Base-by-base conservation (phyloP, 148 eudicot species). In the Rhododendron mucronatum region DNA sequence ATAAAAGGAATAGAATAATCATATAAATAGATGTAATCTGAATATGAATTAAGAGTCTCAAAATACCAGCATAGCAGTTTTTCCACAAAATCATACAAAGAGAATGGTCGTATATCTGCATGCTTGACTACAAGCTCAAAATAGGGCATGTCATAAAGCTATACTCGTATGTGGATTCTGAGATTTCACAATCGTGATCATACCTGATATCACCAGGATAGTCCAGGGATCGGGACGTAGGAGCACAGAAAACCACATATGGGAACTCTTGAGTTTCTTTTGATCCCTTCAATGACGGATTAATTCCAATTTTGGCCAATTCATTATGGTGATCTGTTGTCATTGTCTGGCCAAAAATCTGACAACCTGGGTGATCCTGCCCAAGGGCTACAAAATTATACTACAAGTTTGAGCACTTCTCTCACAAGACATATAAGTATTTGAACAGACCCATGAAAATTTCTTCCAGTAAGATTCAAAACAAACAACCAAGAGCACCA, bases 201-300 rank as follows among this genome's bases (percentile, higher is more conserved):
- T 78, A 95, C 98, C 92, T 94, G 57, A 96, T 87, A 86, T 96
- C 99, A 78, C 94, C 92, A 41, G 96, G 86, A 87, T 96, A 96
- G 88, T 96, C 98, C 6, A 85, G 83, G 73, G 88, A 91, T 61
- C 86, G 88, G 61, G 86, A 91, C 26, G 98, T 95, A 75, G 99
- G 99, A 87, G 99, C 99, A 88, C 99, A 95, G 83, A 95, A 96
- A 28, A 96, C 92, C 82, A 96, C 96, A 88, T 92, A 92, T 4
- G 96, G 93, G 85, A 92, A 94, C 89, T 90, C 89, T 13, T 82
- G 85, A 57, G 87, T 78, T 73, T 83, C 78, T 81, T 71, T 88
- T 13, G 88, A 84, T 86, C 87, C 98, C 88, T 94, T 95, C 82
- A 94, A 15, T 61, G 84, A 82, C n/a, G 99, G 99, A 85, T 13